phyloP scores from a whole-genome alignment of 768 basidiomycete genomes.

The Mycena kentingensis region DNA sequence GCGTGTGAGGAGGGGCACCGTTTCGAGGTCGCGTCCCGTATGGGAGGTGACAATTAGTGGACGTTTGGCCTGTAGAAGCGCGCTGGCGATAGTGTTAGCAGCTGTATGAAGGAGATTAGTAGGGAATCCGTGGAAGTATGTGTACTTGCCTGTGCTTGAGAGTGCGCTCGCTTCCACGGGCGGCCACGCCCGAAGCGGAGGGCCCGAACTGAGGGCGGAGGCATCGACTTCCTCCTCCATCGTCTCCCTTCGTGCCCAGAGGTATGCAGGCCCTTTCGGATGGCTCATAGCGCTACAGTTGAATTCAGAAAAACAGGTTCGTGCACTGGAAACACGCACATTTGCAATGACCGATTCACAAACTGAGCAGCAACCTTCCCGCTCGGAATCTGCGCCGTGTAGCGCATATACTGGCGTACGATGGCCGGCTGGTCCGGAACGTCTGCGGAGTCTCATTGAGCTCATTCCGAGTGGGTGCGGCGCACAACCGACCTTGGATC shows the following conservation, averaged over 20 bases:
- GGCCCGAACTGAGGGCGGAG: slow-evolving; percentile 32
- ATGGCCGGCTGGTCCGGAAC: slow-evolving; percentile 72
- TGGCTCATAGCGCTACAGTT: slow-evolving; percentile 63
- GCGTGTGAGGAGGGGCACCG: slow-evolving; percentile 45
- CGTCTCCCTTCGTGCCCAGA: slow-evolving; percentile 72
- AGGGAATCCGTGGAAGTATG: no score
- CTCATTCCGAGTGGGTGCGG: not conserved
- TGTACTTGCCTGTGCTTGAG: slow-evolving; percentile 35
- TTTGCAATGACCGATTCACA: slow-evolving; percentile 62
- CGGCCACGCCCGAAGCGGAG: slow-evolving; percentile 48
- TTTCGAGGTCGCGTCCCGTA: slow-evolving; percentile 54
- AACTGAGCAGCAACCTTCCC: slow-evolving; percentile 52
- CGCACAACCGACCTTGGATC: slow-evolving; percentile 52
- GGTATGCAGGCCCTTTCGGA: slow-evolving; percentile 73
- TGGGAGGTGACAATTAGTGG: slow-evolving; percentile 70
- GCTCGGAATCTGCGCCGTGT: slow-evolving; percentile 59
- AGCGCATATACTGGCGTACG: slow-evolving; percentile 75
- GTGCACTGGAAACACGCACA: slow-evolving; percentile 40
- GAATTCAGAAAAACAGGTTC: slow-evolving; percentile 3
- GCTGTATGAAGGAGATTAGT: slow-evolving; percentile 26
- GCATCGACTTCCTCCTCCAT: slow-evolving; percentile 64
- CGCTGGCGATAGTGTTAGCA: slow-evolving; percentile 42
- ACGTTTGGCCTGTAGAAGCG: slow-evolving; percentile 50
- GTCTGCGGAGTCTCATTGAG: slow-evolving; percentile 40
- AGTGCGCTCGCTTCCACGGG: slow-evolving; percentile 52